Evolutionary conservation across 495 filamentous ascomycete species (phyloP).

Genomic region (Choiromyces venosus): DNA sequence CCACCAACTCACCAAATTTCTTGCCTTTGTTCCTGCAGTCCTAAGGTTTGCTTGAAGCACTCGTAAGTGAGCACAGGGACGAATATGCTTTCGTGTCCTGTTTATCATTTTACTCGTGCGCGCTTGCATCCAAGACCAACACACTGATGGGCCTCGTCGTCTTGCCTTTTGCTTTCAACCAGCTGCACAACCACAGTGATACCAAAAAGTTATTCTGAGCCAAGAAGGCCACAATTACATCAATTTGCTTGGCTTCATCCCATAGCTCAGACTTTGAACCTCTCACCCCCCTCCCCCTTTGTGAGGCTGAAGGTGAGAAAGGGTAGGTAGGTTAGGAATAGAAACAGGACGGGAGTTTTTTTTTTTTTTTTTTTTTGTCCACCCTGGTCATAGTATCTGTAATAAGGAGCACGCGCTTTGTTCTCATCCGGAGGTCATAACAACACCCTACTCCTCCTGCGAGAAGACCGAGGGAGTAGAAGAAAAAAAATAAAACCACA

Average conservation of each 20-base stretch:
- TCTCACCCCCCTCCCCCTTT: neutral
- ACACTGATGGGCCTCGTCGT: neutral
- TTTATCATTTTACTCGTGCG: neutral
- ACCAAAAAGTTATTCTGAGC: neutral
- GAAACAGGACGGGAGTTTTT: neutral
- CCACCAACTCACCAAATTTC: neutral
- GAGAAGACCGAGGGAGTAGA: neutral
- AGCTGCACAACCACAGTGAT: neutral
- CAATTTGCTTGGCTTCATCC: neutral
- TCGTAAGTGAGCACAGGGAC: neutral
- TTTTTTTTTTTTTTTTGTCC: neutral
- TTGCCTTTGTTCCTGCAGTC: neutral
- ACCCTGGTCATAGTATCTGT: neutral
- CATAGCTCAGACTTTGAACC: neutral
- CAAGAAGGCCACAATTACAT: neutral
- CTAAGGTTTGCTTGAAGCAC: neutral
- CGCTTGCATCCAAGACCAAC: neutral
- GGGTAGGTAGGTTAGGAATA: neutral
- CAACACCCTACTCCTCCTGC: neutral
- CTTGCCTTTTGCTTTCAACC: neutral
- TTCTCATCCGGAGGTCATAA: neutral
- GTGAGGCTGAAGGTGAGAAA: neutral
- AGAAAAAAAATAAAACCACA: neutral
- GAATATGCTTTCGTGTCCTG: neutral
- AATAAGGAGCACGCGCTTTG: neutral